phyloP scores from a whole-genome alignment of 352 stramenopile genomes.

The Pythium insidiosum region DNA sequence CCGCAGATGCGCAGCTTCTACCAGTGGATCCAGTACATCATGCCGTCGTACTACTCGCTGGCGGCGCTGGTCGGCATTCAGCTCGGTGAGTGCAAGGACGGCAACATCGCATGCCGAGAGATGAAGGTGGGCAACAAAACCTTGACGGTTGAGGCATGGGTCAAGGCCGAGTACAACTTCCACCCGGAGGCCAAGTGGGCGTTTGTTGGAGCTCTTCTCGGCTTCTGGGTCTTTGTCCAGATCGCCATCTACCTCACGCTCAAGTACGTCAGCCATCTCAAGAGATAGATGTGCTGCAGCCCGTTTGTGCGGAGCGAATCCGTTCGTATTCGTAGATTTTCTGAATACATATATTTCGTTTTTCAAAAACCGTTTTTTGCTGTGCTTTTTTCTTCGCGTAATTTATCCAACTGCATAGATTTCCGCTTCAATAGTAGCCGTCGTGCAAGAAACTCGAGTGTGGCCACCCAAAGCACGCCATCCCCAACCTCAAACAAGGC shows the following conservation, averaged over 20 bases:
- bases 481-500: too few relatives aligned
- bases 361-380: too few relatives aligned
- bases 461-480: too few relatives aligned
- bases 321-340: too few relatives aligned
- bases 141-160: conserved; percentile 22
- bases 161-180: conserved; percentile 45
- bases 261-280: conserved; percentile 64
- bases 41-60: conserved; percentile 52
- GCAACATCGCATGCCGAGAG: conserved; percentile 11
- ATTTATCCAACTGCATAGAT: too few relatives aligned
- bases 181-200: conserved; percentile 31
- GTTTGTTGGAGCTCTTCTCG: conserved; percentile 34
- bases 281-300: conserved; percentile 26
- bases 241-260: conserved; percentile 48
- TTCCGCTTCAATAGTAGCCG: too few relatives aligned
- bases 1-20: conserved; percentile 47
- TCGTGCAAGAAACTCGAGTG: too few relatives aligned
- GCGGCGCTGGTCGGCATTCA: conserved; percentile 26
- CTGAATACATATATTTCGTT: too few relatives aligned
- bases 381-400: too few relatives aligned
- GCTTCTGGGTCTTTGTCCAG: conserved; percentile 52
- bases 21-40: conserved; percentile 63
- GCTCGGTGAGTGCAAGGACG: conserved; percentile 24
- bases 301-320: not conserved
- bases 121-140: conserved; percentile 8